These are phyloP conservation scores for Saccharomycopsis hybrid DNA, from an alignment of 1,139 yeast species.

Conservation along the genomic window DNA sequence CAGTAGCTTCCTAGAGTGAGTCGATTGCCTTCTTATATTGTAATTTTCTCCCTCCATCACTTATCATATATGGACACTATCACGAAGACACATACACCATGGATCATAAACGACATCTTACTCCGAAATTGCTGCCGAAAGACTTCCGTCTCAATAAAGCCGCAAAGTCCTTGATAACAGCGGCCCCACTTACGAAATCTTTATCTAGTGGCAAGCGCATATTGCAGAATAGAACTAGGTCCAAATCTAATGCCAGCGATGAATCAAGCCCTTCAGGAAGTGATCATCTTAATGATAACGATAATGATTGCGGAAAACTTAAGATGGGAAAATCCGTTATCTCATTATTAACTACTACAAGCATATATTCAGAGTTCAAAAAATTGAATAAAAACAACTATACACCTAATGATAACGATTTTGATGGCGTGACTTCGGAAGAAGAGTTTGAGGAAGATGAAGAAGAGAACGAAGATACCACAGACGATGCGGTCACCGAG, in stretches of 20 bases:
- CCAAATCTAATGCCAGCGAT: too few relatives aligned
- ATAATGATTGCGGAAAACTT: constrained; percentile 4
- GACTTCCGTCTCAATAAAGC: constrained; percentile 3
- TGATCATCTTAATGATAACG: neutral
- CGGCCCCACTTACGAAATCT: constrained; percentile 6
- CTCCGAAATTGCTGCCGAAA: neutral
- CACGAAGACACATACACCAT: too few relatives aligned
- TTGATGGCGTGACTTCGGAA: too few relatives aligned
- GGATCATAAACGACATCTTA: too few relatives aligned
- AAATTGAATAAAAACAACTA: too few relatives aligned
- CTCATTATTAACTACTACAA: constrained; percentile 45
- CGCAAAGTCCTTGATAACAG: constrained; percentile 14
- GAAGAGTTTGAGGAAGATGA: constrained; percentile 19
- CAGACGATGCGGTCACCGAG: too few relatives aligned
- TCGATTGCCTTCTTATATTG: too few relatives aligned
- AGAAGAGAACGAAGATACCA: constrained; percentile 27
- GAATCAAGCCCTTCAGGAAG: neutral
- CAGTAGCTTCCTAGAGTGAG: too few relatives aligned
- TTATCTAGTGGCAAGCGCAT: neutral
- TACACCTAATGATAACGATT: too few relatives aligned
- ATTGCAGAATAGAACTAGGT: neutral
- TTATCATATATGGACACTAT: too few relatives aligned
- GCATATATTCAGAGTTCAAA: constrained; percentile 45
- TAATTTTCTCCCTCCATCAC: too few relatives aligned
- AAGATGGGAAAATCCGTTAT: constrained; percentile 43